These are phyloP conservation scores for Aspergillus indologenus DNA, from an alignment of 495 filamentous ascomycete species.

Conservation along the genomic window DNA sequence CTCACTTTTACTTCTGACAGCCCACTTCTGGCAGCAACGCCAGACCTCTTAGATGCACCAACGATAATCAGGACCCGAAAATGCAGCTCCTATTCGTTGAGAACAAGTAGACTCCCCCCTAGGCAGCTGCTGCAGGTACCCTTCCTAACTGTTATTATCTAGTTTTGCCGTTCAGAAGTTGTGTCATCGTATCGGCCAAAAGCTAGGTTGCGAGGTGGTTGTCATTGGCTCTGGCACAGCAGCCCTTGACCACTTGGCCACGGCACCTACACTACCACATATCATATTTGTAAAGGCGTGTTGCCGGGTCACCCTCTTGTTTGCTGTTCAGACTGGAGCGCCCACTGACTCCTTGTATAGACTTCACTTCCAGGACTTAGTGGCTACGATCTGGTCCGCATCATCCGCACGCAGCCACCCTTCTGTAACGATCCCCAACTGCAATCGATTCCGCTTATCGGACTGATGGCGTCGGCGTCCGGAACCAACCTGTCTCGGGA, in stretches of 20 bases:
- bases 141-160: not conserved
- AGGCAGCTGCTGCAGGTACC: not conserved
- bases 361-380: not conserved
- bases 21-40: no score
- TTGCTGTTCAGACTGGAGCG: not conserved
- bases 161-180: not conserved
- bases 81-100: not conserved
- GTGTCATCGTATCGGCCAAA: not conserved
- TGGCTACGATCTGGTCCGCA: not conserved
- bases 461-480: not conserved
- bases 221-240: not conserved
- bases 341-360: not conserved
- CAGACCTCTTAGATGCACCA: not conserved
- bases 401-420: not conserved
- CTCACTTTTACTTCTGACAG: no score
- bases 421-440: not conserved
- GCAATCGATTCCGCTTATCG: not conserved
- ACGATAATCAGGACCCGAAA: not conserved
- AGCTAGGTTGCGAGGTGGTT: not conserved
- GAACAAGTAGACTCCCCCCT: not conserved
- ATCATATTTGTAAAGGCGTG: not conserved
- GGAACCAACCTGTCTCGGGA: not conserved
- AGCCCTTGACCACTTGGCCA: not conserved
- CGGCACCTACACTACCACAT: not conserved
- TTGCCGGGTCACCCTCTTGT: not conserved